Evolutionary conservation across 2,329 filamentous ascomycete genomes (phyloP).

Genomic region (Microsporum audouinii): DNA sequence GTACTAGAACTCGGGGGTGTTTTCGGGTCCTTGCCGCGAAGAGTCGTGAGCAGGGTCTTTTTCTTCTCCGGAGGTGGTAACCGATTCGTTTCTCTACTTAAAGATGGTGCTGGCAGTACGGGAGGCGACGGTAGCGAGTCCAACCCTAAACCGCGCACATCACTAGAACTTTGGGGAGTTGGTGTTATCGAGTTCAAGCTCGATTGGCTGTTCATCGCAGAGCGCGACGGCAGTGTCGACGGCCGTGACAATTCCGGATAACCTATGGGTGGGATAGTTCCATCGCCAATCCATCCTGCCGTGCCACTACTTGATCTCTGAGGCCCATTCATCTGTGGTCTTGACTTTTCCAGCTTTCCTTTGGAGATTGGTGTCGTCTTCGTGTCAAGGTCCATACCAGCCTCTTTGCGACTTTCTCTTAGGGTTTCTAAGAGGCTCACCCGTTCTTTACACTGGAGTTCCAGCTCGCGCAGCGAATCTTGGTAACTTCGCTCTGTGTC

Average conservation of each 20-base stretch:
- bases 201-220: constrained; percentile 7
- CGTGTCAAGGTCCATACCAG: constrained; percentile 27
- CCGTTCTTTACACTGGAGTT: constrained; percentile 84
- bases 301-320: constrained; percentile 13
- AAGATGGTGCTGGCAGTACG: background rate
- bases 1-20: constrained; percentile 24
- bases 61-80: constrained; percentile 6
- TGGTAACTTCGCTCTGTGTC: constrained; percentile 76
- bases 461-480: constrained; percentile 69
- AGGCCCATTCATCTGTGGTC: constrained; percentile 10
- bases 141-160: background rate
- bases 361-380: constrained; percentile 11
- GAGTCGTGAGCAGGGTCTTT: constrained; percentile 8
- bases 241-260: constrained; percentile 75
- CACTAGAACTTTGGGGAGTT: background rate
- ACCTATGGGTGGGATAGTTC: constrained; percentile 67
- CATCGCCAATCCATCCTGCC: constrained; percentile 60
- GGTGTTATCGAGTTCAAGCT: background rate
- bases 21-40: constrained; percentile 12
- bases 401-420: constrained; percentile 51
- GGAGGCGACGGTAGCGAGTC: background rate
- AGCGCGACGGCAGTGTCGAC: constrained; percentile 39
- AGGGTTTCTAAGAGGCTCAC: constrained; percentile 80
- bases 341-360: constrained; percentile 17
- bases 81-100: background rate